Conservation (phyloP, 371 early-diverging fungal genomes). For the Rhizomucor pusillus region DNA sequence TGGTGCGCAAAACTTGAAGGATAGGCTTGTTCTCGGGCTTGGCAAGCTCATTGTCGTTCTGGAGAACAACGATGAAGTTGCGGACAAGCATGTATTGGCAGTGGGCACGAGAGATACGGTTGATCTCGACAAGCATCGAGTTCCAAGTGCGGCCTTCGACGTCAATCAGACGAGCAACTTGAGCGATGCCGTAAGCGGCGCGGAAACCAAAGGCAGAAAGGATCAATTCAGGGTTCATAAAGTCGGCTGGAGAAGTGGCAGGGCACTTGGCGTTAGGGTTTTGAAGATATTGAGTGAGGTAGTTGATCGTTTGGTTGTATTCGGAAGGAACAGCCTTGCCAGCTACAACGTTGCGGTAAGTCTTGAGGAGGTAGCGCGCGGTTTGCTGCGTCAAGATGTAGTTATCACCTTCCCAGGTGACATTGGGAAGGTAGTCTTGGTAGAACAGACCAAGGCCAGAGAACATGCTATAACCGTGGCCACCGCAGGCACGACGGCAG, state of each 20-base stretch:
- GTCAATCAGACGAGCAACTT: constrained; percentile 55
- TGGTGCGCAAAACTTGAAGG: constrained; percentile 40
- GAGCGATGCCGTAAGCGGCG: constrained; percentile 55
- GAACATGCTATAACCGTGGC: constrained; percentile 80
- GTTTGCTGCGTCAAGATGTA: constrained; percentile 78
- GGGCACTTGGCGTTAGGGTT: constrained; percentile 55
- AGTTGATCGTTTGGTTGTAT: constrained; percentile 52
- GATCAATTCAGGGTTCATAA: constrained; percentile 60
- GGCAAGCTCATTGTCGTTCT: constrained; percentile 29
- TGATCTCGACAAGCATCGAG: constrained; percentile 64
- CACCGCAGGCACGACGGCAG: constrained; percentile 73
- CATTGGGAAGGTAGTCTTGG: constrained; percentile 59
- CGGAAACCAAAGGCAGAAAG: constrained; percentile 68
- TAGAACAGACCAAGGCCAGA: constrained; percentile 76
- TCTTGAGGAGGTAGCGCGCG: constrained; percentile 65
- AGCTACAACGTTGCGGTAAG: constrained; percentile 47
- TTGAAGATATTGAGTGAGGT: constrained; percentile 48
- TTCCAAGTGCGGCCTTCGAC: constrained; percentile 60
- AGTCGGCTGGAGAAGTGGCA: constrained; percentile 43
- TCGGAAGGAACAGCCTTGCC: constrained; percentile 51
- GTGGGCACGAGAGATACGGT: constrained; percentile 63
- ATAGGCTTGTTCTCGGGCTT: constrained; percentile 17
- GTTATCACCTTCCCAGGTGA: constrained; percentile 80
- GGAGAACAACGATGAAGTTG: constrained; percentile 54
- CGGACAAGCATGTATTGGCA: constrained; percentile 61